phyloP scores from a whole-genome alignment of 495 filamentous ascomycete species.

The Penicillium waksmanii region DNA sequence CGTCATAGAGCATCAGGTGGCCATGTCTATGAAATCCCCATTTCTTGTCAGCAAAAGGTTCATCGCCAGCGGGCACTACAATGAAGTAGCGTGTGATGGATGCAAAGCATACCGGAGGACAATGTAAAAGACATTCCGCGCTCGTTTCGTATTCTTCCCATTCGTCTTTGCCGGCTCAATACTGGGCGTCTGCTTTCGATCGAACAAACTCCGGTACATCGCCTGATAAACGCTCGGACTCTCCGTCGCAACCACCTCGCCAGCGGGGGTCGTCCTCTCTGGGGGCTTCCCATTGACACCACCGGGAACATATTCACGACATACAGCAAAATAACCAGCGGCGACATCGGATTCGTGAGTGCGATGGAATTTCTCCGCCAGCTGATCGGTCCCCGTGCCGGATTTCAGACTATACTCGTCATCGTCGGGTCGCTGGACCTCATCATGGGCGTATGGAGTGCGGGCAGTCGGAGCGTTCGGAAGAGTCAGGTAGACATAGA shows the following conservation, averaged over 20 bases:
- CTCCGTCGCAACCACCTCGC: conserved; percentile 67
- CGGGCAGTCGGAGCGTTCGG: conserved; percentile 47
- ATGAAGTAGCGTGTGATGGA: not conserved
- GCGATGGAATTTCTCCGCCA: conserved; percentile 59
- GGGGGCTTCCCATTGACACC: conserved; percentile 90
- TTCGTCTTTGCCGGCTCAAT: conserved; percentile 51
- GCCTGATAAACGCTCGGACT: conserved; percentile 95
- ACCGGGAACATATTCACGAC: conserved; percentile 86
- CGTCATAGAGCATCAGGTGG: conserved; percentile 96
- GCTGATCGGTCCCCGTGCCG: conserved; percentile 49
- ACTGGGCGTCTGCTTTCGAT: conserved; percentile 68
- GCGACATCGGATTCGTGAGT: conserved; percentile 79
- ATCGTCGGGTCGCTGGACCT: conserved; percentile 41
- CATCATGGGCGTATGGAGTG: conserved; percentile 46
- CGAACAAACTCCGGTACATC: conserved; percentile 97
- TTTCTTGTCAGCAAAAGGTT: conserved; percentile 23
- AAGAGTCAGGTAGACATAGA: conserved; percentile 71
- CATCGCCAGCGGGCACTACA: conserved; percentile 2
- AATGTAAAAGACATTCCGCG: conserved; percentile 91
- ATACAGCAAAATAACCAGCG: conserved; percentile 93
- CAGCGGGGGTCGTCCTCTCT: conserved; percentile 81
- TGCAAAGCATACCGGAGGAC: conserved; percentile 70
- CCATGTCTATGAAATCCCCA: conserved; percentile 67
- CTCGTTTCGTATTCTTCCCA: conserved; percentile 68
- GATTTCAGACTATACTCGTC: conserved; percentile 55